Evolutionary conservation across 139 green algal species (phyloP).

Genomic region (Chlorella sp.): DNA sequence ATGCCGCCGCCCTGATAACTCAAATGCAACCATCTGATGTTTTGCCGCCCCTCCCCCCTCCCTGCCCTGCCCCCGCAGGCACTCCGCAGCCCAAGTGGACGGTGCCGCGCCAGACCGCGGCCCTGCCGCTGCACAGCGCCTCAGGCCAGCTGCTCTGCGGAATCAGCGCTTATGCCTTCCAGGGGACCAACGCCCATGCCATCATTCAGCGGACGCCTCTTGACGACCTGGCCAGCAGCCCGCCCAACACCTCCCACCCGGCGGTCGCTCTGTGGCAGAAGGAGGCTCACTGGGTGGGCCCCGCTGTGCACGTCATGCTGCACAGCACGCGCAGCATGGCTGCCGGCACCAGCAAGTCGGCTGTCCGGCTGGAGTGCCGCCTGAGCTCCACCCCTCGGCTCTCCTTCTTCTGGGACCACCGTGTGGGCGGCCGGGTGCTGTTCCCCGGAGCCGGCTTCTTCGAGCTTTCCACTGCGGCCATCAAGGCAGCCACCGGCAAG

Average conservation of each 20-base stretch:
- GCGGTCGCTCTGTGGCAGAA: slow-evolving; percentile 7
- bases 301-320: slow-evolving; percentile 35
- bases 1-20: too few species aligned
- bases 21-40: too few species aligned
- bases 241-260: slow-evolving; percentile 6
- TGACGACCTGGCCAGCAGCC: not conserved
- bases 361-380: slow-evolving; percentile 18
- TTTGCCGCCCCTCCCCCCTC: too few species aligned
- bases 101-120: slow-evolving; percentile 16
- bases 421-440: slow-evolving; percentile 59
- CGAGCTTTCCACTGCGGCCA: slow-evolving; percentile 61
- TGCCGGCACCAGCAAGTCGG: not conserved
- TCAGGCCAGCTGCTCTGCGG: slow-evolving; percentile 30
- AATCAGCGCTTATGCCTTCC: slow-evolving; percentile 84
- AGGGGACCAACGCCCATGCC: slow-evolving; percentile 78
- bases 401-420: slow-evolving; percentile 77
- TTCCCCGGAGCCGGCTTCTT: slow-evolving; percentile 78
- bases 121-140: not conserved
- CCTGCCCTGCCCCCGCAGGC: not conserved
- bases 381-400: slow-evolving; percentile 42
- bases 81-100: slow-evolving; percentile 16
- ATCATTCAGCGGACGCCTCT: slow-evolving; percentile 41
- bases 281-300: slow-evolving; percentile 27
- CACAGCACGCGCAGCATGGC: not conserved
- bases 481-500: not conserved